Percentiles rank a stretch among this genome's conserved stretches.
phyloP scores from a whole-genome alignment of 148 eudicot species.

The Diospyros kaki region DNA sequence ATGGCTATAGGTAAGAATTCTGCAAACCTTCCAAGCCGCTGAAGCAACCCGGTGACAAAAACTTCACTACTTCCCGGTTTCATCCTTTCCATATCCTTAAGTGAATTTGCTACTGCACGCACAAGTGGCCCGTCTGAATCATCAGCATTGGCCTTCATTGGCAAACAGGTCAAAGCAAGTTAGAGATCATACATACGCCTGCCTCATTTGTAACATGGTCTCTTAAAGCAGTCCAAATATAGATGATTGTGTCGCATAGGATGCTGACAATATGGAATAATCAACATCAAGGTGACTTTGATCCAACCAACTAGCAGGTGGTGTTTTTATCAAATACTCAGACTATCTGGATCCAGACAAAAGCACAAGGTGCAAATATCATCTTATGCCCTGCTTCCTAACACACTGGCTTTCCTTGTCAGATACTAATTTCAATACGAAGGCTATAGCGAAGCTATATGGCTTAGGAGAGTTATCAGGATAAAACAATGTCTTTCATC shows the following conservation, averaged over 20 bases:
- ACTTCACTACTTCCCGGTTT: slow-evolving; percentile 80
- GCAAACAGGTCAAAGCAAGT: slow-evolving; percentile 12
- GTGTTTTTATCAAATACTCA: background rate
- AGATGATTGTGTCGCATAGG: background rate
- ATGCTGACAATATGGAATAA: background rate
- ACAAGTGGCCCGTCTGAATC: slow-evolving; percentile 53
- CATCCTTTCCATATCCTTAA: slow-evolving; percentile 73
- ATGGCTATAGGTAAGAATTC: background rate
- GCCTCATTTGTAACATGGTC: background rate
- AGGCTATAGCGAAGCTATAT: background rate
- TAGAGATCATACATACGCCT: background rate
- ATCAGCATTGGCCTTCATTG: slow-evolving; percentile 47
- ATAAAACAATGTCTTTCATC: background rate
- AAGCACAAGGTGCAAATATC: background rate
- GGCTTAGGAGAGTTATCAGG: too few species aligned
- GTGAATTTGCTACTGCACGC: slow-evolving; percentile 48
- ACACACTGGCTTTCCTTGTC: background rate
- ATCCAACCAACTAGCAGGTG: background rate
- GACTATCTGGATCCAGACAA: background rate
- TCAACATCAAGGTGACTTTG: background rate
- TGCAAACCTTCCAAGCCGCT: slow-evolving; percentile 77
- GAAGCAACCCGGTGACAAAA: slow-evolving; percentile 64
- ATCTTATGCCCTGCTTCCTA: background rate
- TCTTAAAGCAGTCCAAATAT: background rate
- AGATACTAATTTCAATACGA: background rate